These are phyloP conservation scores for Ilyonectria mors-panacis DNA, from an alignment of 2,329 filamentous ascomycete genomes.

Conservation along the genomic window DNA sequence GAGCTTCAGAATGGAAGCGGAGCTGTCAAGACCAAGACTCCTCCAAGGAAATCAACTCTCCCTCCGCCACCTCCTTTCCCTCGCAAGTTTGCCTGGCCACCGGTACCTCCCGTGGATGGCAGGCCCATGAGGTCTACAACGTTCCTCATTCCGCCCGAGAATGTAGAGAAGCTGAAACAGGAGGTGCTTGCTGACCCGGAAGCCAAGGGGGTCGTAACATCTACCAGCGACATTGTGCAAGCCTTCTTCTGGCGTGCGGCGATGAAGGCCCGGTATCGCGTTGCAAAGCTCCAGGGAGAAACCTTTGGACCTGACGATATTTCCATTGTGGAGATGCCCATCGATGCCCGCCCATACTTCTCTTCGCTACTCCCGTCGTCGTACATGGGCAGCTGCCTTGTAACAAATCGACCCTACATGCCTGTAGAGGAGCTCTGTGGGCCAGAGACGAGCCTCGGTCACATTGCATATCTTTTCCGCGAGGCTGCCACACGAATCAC, in stretches of 20 bases:
- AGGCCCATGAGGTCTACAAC: constrained; percentile 47
- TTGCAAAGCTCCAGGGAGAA: constrained; percentile 43
- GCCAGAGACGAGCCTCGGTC: not conserved
- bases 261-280: constrained; percentile 53
- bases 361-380: constrained; percentile 47
- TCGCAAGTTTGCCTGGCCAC: constrained; percentile 49
- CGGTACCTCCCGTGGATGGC: constrained; percentile 44
- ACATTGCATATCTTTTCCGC: not conserved
- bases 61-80: constrained; percentile 45
- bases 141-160: constrained; percentile 52
- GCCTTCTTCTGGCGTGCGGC: constrained; percentile 58
- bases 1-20: constrained; percentile 2
- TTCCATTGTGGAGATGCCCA: constrained; percentile 54
- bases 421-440: not conserved
- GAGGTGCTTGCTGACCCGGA: constrained; percentile 46
- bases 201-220: constrained; percentile 45
- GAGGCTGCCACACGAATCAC: not conserved
- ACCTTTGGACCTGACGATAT: constrained; percentile 40
- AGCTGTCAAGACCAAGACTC: not conserved
- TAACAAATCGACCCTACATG: constrained; percentile 8
- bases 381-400: constrained; percentile 46
- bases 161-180: constrained; percentile 48
- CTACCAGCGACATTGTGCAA: constrained; percentile 57
- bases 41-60: constrained; percentile 24
- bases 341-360: constrained; percentile 51